Conservation (phyloP, 805 yeast genomes). For the Zygoascus bituminiphila region DNA sequence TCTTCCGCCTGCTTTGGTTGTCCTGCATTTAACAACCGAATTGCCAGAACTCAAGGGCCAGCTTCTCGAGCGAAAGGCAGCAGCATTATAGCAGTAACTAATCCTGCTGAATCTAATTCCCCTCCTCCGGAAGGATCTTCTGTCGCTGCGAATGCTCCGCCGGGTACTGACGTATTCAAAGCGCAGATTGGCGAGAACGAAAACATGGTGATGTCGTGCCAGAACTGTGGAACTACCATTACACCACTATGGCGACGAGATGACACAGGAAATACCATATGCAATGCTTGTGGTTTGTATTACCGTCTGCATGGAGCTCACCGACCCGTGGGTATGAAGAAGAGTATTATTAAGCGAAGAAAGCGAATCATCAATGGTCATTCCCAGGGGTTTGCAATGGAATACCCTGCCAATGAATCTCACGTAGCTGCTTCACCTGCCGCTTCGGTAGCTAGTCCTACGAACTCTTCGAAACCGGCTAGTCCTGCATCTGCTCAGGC, state of each 20-base stretch:
- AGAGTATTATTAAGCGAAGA: conserved; percentile 65
- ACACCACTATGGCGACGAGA: conserved; percentile 86
- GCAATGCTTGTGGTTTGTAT: conserved; percentile 81
- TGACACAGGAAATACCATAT: conserved; percentile 71
- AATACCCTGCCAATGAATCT: neutral
- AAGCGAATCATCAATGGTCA: conserved; percentile 36
- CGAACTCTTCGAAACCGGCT: neutral
- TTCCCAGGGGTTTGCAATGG: neutral
- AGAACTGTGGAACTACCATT: conserved; percentile 74
- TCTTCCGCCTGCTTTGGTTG: conserved; percentile 71
- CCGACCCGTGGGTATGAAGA: conserved; percentile 69
- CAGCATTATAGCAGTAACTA: conserved; percentile 7
- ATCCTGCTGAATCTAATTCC: neutral
- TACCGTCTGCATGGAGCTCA: conserved; percentile 67
- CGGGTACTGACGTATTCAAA: conserved; percentile 6
- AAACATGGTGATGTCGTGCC: conserved; percentile 58
- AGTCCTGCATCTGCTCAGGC: neutral
- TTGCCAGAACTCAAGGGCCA: conserved; percentile 13
- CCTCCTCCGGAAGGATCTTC: conserved; percentile 4
- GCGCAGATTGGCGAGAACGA: conserved; percentile 15
- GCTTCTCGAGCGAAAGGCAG: neutral
- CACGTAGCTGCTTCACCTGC: neutral
- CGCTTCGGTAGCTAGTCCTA: neutral
- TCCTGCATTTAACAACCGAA: conserved; percentile 71
- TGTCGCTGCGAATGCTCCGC: neutral